Percentiles rank a stretch among this genome's conserved stretches.
Evolutionary conservation across 2,329 filamentous ascomycete genomes (phyloP).

Genomic region (Seiridium unicorne): DNA sequence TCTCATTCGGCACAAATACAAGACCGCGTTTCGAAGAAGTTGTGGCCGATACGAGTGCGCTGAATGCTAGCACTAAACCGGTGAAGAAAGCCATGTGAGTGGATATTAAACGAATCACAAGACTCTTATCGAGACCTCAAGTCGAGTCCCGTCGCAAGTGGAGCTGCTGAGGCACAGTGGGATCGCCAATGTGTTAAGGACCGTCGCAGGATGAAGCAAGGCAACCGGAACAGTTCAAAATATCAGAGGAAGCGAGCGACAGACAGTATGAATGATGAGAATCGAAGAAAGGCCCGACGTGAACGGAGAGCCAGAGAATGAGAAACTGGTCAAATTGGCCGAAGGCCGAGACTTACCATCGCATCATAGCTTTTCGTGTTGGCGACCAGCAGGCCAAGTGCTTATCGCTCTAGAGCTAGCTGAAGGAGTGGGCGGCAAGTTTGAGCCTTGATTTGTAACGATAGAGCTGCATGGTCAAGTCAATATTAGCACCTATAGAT

Average conservation of each 20-base stretch:
- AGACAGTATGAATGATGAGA: too few relatives aligned
- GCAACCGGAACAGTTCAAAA: not conserved
- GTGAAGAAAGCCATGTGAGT: not conserved
- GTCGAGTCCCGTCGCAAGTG: not conserved
- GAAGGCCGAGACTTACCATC: not conserved
- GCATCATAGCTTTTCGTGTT: not conserved
- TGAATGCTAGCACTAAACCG: not conserved
- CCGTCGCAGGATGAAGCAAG: not conserved
- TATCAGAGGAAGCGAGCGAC: too few relatives aligned
- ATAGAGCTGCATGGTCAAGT: not conserved
- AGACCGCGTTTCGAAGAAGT: slow-evolving; percentile 65
- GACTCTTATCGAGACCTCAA: not conserved
- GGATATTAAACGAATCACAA: not conserved
- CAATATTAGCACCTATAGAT: not conserved
- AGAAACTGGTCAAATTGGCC: not conserved
- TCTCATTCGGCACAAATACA: slow-evolving; percentile 59
- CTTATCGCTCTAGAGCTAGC: not conserved
- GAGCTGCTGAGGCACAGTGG: not conserved
- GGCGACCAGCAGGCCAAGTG: not conserved
- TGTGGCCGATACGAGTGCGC: not conserved
- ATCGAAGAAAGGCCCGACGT: not conserved
- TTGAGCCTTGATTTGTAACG: not conserved
- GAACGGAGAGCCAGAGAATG: not conserved
- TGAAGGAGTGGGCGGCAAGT: not conserved
- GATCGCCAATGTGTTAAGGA: not conserved